phyloP scores from a whole-genome alignment of 1,284 basidiomycete genomes.

The Cryptococcus deneoformans region DNA sequence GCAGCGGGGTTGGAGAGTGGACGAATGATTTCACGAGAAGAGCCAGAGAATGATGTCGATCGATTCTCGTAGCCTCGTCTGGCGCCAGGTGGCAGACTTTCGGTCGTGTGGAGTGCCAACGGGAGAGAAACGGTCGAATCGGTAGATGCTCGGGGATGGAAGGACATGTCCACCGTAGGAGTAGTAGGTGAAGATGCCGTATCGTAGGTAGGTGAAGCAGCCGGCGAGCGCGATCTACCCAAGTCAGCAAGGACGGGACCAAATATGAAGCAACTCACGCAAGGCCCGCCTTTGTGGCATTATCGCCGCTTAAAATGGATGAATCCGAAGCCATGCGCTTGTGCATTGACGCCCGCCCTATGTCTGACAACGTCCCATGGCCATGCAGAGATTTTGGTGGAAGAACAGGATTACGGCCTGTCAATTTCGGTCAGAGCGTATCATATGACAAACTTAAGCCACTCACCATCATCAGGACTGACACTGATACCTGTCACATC shows the following conservation, averaged over 20 bases:
- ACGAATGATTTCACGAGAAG: neutral
- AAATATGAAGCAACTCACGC: too few species aligned
- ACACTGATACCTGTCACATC: conserved; percentile 3
- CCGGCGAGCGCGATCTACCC: too few species aligned
- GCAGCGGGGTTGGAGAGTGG: too few species aligned
- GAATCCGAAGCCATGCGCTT: conserved; percentile 44
- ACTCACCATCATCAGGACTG: conserved; percentile 2
- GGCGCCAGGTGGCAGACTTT: conserved; percentile 30
- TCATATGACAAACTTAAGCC: neutral
- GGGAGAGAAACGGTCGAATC: conserved; percentile 44
- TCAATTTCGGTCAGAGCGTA: too few species aligned
- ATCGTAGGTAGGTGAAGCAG: too few species aligned
- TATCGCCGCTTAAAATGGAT: conserved; percentile 40
- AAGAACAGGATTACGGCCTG: too few species aligned
- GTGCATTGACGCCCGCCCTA: conserved; percentile 24
- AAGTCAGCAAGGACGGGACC: too few species aligned
- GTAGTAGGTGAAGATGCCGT: too few species aligned
- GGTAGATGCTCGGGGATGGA: too few species aligned
- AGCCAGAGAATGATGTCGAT: conserved; percentile 48
- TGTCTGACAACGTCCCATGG: conserved; percentile 16
- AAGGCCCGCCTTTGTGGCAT: conserved; percentile 24
- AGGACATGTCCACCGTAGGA: too few species aligned
- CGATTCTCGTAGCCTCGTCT: conserved; percentile 33
- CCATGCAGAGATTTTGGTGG: neutral
- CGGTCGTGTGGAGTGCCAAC: conserved; percentile 17